Percentiles rank a stretch among this genome's conserved stretches.
These are phyloP conservation scores for Colletotrichum sp. DNA, from an alignment of 2,329 filamentous ascomycete genomes.

Conservation along the genomic window DNA sequence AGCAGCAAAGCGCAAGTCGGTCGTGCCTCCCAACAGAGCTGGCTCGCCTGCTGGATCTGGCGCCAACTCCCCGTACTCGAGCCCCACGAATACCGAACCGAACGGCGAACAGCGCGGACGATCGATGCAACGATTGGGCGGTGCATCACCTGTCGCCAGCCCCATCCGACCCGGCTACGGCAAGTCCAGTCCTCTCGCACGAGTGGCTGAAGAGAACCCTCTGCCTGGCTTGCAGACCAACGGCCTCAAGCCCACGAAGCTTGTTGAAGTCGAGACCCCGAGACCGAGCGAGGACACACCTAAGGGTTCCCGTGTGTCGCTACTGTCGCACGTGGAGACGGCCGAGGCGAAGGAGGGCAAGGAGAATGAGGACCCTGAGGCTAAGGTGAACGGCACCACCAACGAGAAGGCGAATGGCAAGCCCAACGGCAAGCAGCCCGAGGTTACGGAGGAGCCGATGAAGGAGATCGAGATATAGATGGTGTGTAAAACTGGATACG, in stretches of 20 bases:
- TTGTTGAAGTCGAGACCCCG: conserved; percentile 62
- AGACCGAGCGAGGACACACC: conserved; percentile 49
- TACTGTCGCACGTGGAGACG: conserved; percentile 36
- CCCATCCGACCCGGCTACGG: conserved; percentile 66
- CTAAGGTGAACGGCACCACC: conserved; percentile 41
- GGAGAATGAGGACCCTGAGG: conserved; percentile 31
- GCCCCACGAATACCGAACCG: conserved; percentile 54
- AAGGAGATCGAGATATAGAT: conserved; percentile 66
- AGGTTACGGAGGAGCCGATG: conserved; percentile 55
- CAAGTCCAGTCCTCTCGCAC: conserved; percentile 74
- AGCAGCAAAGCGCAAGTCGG: conserved; percentile 57
- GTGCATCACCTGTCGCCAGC: conserved; percentile 65
- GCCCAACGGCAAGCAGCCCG: conserved; percentile 44
- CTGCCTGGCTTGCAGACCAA: conserved; percentile 39
- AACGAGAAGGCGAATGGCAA: conserved; percentile 45
- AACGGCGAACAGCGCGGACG: conserved; percentile 69
- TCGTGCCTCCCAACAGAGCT: conserved; percentile 43
- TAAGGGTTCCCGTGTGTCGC: conserved; percentile 32
- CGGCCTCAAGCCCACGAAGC: conserved; percentile 48
- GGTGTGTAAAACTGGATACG: conserved; percentile 24
- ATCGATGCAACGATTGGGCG: conserved; percentile 71
- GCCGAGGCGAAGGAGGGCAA: conserved; percentile 43
- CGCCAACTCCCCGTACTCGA: conserved; percentile 64
- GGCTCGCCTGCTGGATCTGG: conserved; percentile 52
- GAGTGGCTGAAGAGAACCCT: conserved; percentile 72